These are phyloP conservation scores for Vitis hybrid DNA, from an alignment of 177 flowering plant species.

Conservation along the genomic window DNA sequence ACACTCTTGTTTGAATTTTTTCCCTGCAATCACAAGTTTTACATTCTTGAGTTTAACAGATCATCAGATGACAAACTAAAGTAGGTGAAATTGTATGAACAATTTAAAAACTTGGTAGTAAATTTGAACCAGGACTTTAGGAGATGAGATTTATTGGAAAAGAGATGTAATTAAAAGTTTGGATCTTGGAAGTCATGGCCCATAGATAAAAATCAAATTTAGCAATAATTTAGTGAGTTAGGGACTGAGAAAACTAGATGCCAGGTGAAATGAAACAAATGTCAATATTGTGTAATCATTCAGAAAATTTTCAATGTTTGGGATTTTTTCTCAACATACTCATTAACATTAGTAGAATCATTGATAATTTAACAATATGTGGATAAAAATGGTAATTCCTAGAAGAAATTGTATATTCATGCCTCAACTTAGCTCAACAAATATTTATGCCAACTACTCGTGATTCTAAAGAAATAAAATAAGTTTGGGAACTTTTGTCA, in stretches of 20 bases:
- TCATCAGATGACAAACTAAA: background rate
- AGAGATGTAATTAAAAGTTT: background rate
- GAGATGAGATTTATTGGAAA: background rate
- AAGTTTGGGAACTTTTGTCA: too few species aligned
- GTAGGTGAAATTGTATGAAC: background rate
- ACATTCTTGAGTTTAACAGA: background rate
- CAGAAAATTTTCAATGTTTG: too few species aligned
- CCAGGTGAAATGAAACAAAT: background rate
- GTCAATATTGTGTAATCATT: too few species aligned
- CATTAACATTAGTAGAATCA: too few species aligned
- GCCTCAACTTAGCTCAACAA: too few species aligned
- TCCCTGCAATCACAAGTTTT: slow-evolving; percentile 42
- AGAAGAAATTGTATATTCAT: too few species aligned
- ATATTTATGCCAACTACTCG: too few species aligned
- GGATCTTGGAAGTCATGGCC: background rate
- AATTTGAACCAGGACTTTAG: too few species aligned
- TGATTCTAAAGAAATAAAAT: too few species aligned
- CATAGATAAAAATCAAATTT: background rate
- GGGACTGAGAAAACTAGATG: background rate
- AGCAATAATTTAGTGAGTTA: background rate
- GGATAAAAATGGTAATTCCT: too few species aligned
- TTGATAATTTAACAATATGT: too few species aligned
- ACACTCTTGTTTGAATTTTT: slow-evolving; percentile 28
- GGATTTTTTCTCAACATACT: too few species aligned
- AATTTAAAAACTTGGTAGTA: background rate